Base-by-base conservation (phyloP, 2,329 filamentous ascomycete genomes). In the Pseudogymnoascus sp. region DNA sequence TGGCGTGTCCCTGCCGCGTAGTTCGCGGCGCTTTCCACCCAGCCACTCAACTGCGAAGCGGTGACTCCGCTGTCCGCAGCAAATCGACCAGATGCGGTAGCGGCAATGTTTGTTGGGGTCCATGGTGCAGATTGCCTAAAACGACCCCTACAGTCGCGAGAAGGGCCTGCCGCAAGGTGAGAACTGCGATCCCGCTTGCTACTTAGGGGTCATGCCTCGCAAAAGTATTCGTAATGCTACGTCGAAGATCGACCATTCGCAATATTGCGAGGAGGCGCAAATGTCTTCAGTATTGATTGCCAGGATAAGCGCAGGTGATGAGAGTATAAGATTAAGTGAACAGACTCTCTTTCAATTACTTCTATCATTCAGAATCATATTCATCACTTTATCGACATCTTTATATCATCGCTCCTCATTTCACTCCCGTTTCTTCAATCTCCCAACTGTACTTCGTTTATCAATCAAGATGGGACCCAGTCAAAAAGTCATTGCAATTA, bases 401-500 rank as follows among this genome's bases (percentile, higher is more conserved):
- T 18, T 42, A 25, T 2, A 42, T 25, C 18, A 42, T 12, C 18
- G 15, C 39, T 13, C 9, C 9, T 8, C 18, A 3, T 39, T 39
- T 15, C 36, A 15, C 6, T 12, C 36, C 8, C 8, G n/a, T 12
- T 5, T 39, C 5, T 15, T 39, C 36, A 15, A 15, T 39, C 36
- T 39, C n/a, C 36, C 36, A 39, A 15, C 18, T 18, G 18, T 42
- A 42, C 10, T 5, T 12, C 10, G 18, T 42, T 25, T 8, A 42
- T 39, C 58, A n/a, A 21, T 18, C 1, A 65, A 7, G 13, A 68
- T 69, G 64, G 60, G 63, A 13, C 61, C 62, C 29, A 67, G 63
- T 4, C 33, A 60, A 61, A 62, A 69, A 64, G 66, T 64, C 18
- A 68, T 67, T 25, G 69, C 69, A 27, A 65, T 68, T 35, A 66